Evolutionary conservation across 2,329 filamentous ascomycete genomes (phyloP), one percentile per base, ranked within the genome.

Genomic region (Xylariaceae sp.): DNA sequence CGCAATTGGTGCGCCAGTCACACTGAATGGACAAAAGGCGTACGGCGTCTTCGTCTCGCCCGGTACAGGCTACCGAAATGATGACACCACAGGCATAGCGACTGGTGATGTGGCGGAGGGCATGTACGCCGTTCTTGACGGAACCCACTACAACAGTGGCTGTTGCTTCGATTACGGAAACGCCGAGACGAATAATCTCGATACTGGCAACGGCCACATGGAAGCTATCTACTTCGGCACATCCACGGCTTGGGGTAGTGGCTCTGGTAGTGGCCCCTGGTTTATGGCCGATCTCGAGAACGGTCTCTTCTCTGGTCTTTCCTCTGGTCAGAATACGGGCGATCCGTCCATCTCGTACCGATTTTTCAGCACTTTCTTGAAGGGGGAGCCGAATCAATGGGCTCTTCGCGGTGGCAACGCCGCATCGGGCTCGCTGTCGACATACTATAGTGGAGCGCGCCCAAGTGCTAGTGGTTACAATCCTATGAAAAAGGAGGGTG

Each of bases 251-350:
- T 84, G 80, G 78, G 82, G 82, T 15, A 66, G 64, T 7, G 83
- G 83, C 9, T 48, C 77, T 4, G 82, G 82, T 40, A 73, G 57
- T 39, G 82, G 83, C 0, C 83, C 83, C 0, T 86, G 83, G 83
- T 62, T 86, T 57, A 85, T 86, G 81, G 83, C 82, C 0, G 83
- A 87, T 65, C 74, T 87, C 0, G 83, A 87, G 62, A 85, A 86
- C 53, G 80, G 80, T 3, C 67, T 87, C 2, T 86, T 85, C 68
- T 82, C 82, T 0, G 82, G 82, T 12, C 10, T 45, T 1, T 72
- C 62, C 50, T 22, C 71, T 2, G 62, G 59, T 1, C 64, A 75
- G 46, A 85, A 85, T 61, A 43, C 72, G 1, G 73, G 49, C 1
- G 72, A 83, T 56, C 79, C 78, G 6, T 73, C 77, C 0, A 69